These are phyloP conservation scores for Cladorrhinum samala DNA, from an alignment of 495 filamentous ascomycete species.

Conservation along the genomic window DNA sequence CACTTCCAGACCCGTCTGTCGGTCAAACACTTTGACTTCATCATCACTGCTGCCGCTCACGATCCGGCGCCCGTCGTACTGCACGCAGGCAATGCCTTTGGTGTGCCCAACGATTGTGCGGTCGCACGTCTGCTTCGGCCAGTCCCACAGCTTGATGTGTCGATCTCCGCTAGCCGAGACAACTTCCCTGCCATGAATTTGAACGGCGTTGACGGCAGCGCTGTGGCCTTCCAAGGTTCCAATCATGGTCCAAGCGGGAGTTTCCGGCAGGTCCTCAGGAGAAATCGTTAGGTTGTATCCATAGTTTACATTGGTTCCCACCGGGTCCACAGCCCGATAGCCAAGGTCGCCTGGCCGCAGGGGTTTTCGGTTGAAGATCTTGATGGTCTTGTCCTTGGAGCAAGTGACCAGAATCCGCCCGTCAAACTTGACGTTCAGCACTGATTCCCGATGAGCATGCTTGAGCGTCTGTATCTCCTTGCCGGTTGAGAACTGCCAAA, in stretches of 20 bases:
- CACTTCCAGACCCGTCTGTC: slow-evolving; percentile 74
- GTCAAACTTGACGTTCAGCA: slow-evolving; percentile 93
- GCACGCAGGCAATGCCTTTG: slow-evolving; percentile 96
- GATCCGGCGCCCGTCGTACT: slow-evolving; percentile 94
- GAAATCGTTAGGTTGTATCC: slow-evolving; percentile 37
- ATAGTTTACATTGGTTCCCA: slow-evolving; percentile 43
- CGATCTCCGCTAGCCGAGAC: slow-evolving; percentile 94
- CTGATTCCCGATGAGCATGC: slow-evolving; percentile 78
- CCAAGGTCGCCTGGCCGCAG: slow-evolving; percentile 62
- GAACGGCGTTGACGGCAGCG: slow-evolving; percentile 94
- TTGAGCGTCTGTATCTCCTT: slow-evolving; percentile 64
- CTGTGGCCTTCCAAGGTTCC: slow-evolving; percentile 73
- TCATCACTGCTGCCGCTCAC: slow-evolving; percentile 94
- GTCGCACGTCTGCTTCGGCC: slow-evolving; percentile 66
- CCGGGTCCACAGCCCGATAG: slow-evolving; percentile 53
- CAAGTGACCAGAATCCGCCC: slow-evolving; percentile 88
- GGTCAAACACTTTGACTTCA: slow-evolving; percentile 90
- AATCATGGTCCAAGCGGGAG: slow-evolving; percentile 65
- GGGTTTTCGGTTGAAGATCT: slow-evolving; percentile 79
- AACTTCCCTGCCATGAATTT: slow-evolving; percentile 78
- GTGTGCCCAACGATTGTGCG: slow-evolving; percentile 78
- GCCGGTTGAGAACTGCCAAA: slow-evolving; percentile 93
- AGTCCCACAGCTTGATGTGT: slow-evolving; percentile 87
- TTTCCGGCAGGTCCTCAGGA: slow-evolving; percentile 39
- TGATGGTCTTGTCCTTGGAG: slow-evolving; percentile 94